A percentile compares a stretch with the other conserved stretches of the same genome.
These are phyloP conservation scores for Entamoeba dispar DNA, from an alignment of 208 protist species.

Conservation along the genomic window DNA sequence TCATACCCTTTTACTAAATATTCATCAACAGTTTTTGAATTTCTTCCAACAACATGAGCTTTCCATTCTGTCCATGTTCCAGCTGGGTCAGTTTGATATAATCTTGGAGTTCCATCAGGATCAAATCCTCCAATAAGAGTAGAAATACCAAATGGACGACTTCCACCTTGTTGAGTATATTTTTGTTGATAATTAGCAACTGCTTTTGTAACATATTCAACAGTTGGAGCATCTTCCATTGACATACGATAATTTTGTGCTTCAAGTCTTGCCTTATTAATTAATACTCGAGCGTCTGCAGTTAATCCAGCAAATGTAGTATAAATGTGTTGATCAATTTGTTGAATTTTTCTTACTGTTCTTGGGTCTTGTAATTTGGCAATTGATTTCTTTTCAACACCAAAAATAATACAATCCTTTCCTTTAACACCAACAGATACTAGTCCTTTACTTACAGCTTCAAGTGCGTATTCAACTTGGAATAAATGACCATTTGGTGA, in stretches of 20 bases:
- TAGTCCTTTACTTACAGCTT: constrained; percentile 87
- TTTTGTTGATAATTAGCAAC: constrained; percentile 86
- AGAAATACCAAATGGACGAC: constrained; percentile 92
- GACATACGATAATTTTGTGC: constrained; percentile 89
- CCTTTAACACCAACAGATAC: constrained; percentile 45
- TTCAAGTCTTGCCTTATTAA: constrained; percentile 87
- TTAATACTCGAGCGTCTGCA: constrained; percentile 90
- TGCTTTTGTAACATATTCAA: constrained; percentile 86
- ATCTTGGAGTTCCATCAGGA: background rate
- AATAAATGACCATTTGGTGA: constrained; percentile 99
- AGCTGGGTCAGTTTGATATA: constrained; percentile 44
- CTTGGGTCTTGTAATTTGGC: constrained; percentile 91
- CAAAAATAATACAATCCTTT: constrained; percentile 66
- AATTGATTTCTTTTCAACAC: constrained; percentile 85
- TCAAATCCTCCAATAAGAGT: constrained; percentile 62
- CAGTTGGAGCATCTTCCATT: constrained; percentile 72
- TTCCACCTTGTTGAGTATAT: constrained; percentile 86
- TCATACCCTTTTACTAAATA: constrained; percentile 12
- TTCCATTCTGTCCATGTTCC: constrained; percentile 63
- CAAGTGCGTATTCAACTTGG: constrained; percentile 98
- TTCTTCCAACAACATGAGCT: constrained; percentile 25
- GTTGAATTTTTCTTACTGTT: constrained; percentile 90
- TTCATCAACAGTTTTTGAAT: constrained; percentile 11
- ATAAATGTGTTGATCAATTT: constrained; percentile 87
- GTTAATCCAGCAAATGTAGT: constrained; percentile 86